phyloP scores from a whole-genome alignment of 352 stramenopile genomes.

The Phytophthora lateralis region DNA sequence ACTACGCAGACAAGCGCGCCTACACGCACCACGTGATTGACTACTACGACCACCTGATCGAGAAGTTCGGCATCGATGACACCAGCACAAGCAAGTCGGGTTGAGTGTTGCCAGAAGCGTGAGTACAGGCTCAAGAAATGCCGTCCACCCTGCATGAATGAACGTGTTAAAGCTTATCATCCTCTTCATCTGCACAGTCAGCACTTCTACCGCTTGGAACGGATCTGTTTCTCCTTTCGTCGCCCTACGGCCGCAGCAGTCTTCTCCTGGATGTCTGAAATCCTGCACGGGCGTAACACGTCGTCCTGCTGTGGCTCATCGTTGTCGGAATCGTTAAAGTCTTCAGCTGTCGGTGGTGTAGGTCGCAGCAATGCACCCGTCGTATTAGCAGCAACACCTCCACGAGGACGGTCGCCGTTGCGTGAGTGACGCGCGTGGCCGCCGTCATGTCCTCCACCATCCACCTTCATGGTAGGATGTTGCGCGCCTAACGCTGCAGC shows the following conservation, averaged over 20 bases:
- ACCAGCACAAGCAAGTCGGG: conserved; percentile 37
- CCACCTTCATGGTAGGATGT: conserved; percentile 39
- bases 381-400: conserved; percentile 10
- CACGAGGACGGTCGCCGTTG: conserved; percentile 27
- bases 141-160: background rate
- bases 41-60: conserved; percentile 84
- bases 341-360: conserved; percentile 60
- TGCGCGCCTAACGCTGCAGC: conserved; percentile 29
- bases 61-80: conserved; percentile 70
- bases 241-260: conserved; percentile 63
- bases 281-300: conserved; percentile 67
- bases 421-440: conserved; percentile 27
- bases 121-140: background rate
- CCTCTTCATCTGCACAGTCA: background rate
- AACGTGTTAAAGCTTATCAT: background rate
- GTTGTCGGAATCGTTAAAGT: conserved; percentile 78
- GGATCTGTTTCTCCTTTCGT: conserved; percentile 74
- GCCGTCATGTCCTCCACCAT: conserved; percentile 34
- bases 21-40: conserved; percentile 89
- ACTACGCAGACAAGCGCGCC: conserved; percentile 75
- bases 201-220: conserved; percentile 43
- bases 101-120: background rate
- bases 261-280: conserved; percentile 83
- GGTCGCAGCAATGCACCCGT: conserved; percentile 48
- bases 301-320: conserved; percentile 70